phyloP scores from a whole-genome alignment of 257 asterid species.

The Salvia hispanica region DNA sequence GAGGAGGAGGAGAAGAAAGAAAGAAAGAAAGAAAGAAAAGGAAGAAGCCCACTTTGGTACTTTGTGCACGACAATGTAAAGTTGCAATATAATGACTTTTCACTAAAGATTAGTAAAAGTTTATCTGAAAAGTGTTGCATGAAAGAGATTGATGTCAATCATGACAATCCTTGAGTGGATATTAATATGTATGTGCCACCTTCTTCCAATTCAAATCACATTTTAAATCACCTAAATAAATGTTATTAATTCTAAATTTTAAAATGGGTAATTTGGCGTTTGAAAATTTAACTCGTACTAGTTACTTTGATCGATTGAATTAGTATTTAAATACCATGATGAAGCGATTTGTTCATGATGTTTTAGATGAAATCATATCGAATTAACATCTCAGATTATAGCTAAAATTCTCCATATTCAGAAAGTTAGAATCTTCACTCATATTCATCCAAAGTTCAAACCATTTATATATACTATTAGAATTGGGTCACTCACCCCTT shows the following conservation, averaged over 20 bases:
- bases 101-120: neutral
- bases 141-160: constrained; percentile 23
- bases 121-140: constrained; percentile 26
- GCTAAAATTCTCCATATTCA: too few species aligned
- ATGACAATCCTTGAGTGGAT: constrained; percentile 22
- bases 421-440: too few species aligned
- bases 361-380: too few species aligned
- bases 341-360: too few species aligned
- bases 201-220: neutral
- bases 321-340: too few species aligned
- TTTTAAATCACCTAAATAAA: neutral
- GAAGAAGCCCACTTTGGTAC: constrained; percentile 18
- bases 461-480: too few species aligned
- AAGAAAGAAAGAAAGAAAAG: neutral
- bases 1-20: neutral
- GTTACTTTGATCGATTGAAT: too few species aligned
- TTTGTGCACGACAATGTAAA: constrained; percentile 32
- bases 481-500: too few species aligned
- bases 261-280: too few species aligned
- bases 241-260: too few species aligned
- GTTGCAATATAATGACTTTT: constrained; percentile 32
- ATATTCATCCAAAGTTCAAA: neutral
- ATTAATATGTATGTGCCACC: constrained; percentile 22
- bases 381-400: too few species aligned
- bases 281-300: too few species aligned